Evolutionary conservation across 257 asterid genomes (phyloP).

Genomic region (Solanum verrucosum): DNA sequence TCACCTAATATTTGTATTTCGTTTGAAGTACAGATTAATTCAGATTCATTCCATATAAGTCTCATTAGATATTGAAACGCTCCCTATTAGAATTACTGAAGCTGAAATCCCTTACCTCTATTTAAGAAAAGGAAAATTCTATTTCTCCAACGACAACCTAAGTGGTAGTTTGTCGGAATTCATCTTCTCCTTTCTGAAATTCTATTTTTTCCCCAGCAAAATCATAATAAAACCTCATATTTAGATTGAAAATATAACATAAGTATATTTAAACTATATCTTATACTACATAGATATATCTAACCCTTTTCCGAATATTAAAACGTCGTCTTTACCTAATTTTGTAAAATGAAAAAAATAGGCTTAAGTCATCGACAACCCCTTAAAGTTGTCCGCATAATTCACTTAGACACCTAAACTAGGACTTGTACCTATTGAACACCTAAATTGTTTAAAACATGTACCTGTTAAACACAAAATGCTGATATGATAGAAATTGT

Average conservation of each 20-base stretch:
- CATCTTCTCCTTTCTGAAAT: no score
- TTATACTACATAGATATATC: no score
- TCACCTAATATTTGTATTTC: neutral
- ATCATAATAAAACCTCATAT: neutral
- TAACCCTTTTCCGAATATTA: neutral
- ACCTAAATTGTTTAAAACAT: no score
- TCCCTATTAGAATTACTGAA: neutral
- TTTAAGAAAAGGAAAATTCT: neutral
- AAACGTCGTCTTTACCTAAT: neutral
- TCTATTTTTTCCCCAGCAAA: no score
- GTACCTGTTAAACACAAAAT: no score
- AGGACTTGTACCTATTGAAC: no score
- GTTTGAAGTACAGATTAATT: fast-evolving
- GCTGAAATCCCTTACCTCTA: neutral
- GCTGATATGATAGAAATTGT: no score
- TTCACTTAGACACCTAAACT: no score
- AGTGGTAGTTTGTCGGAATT: no score
- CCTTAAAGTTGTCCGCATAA: no score
- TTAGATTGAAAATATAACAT: neutral
- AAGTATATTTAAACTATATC: neutral
- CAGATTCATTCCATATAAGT: fast-evolving
- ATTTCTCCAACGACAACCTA: neutral
- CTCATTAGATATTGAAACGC: fast-evolving
- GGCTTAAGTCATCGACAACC: no score
- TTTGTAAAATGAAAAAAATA: neutral